These are phyloP conservation scores for Podospora pseudopauciseta DNA, from an alignment of 495 filamentous ascomycete species.

Conservation along the genomic window DNA sequence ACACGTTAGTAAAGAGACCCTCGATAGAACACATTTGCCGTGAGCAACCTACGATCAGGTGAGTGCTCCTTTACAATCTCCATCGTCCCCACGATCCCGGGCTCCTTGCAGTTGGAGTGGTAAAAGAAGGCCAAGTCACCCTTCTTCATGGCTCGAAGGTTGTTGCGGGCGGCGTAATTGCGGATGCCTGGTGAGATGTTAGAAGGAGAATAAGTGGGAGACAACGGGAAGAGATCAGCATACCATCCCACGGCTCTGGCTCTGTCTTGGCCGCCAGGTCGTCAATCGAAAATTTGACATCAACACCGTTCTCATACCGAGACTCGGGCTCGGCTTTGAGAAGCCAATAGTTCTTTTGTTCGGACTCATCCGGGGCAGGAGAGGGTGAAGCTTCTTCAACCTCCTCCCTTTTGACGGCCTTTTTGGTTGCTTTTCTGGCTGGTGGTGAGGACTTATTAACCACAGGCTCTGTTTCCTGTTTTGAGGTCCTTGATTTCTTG, in stretches of 20 bases:
- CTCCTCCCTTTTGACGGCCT: slow-evolving; percentile 14
- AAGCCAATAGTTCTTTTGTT: slow-evolving; percentile 68
- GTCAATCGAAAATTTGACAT: slow-evolving; percentile 93
- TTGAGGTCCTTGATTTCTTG: slow-evolving; percentile 1
- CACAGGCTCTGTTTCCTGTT: background rate
- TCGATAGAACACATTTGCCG: background rate
- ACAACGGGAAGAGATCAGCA: slow-evolving; percentile 11
- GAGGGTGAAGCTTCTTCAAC: slow-evolving; percentile 9
- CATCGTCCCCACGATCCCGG: slow-evolving; percentile 90
- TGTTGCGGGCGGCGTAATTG: slow-evolving; percentile 66
- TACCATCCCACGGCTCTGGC: slow-evolving; percentile 89
- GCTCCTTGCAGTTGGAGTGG: slow-evolving; percentile 89
- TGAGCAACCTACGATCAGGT: slow-evolving; percentile 59
- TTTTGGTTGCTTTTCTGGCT: slow-evolving; percentile 2
- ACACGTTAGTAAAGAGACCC: background rate
- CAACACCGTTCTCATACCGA: slow-evolving; percentile 75
- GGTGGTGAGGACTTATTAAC: background rate
- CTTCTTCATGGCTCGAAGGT: slow-evolving; percentile 83
- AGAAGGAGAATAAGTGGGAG: background rate
- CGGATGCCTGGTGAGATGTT: slow-evolving; percentile 38
- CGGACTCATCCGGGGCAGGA: slow-evolving; percentile 6
- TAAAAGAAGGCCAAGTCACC: slow-evolving; percentile 97
- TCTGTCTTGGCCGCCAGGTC: slow-evolving; percentile 65
- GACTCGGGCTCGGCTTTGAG: slow-evolving; percentile 94
- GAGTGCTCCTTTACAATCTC: slow-evolving; percentile 82